Conservation (phyloP, 139 green algal genomes). For the Microglena sp. region DNA sequence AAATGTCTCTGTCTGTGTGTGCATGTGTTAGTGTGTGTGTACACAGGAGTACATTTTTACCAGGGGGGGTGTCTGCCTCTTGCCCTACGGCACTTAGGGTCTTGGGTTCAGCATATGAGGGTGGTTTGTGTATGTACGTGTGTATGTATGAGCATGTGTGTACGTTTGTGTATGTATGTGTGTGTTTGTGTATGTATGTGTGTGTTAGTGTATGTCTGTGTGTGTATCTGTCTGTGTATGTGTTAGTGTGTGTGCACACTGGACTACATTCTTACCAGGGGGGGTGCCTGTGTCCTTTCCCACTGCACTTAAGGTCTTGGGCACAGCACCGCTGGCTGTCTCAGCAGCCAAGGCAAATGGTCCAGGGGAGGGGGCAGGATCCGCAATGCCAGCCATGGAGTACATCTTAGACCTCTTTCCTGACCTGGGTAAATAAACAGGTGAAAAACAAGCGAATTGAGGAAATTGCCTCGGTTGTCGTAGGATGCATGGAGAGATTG, state of each 20-base stretch:
- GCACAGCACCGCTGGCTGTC: too few relatives aligned
- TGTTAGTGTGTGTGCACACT: neutral
- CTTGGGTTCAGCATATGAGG: neutral
- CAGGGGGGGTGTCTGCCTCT: neutral
- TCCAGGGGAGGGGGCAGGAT: too few relatives aligned
- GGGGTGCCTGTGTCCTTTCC: constrained; percentile 13
- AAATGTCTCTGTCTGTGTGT: constrained; percentile 1
- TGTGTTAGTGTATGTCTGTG: neutral
- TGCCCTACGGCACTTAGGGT: too few relatives aligned
- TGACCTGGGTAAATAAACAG: too few relatives aligned
- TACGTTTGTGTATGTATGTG: neutral
- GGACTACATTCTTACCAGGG: neutral
- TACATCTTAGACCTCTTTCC: too few relatives aligned
- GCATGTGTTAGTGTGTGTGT: constrained; percentile 11
- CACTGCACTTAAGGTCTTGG: constrained; percentile 26
- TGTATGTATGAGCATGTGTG: neutral
- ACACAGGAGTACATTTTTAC: neutral
- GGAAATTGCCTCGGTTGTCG: too few relatives aligned
- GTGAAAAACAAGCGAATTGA: too few relatives aligned
- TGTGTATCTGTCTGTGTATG: neutral
- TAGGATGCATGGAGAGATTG: too few relatives aligned
- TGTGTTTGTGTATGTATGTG: neutral
- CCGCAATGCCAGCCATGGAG: too few relatives aligned
- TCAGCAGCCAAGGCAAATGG: too few relatives aligned
- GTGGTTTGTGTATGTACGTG: neutral